Base-by-base conservation (phyloP, 164 flowering plant genomes). In the Malania oleifera region DNA sequence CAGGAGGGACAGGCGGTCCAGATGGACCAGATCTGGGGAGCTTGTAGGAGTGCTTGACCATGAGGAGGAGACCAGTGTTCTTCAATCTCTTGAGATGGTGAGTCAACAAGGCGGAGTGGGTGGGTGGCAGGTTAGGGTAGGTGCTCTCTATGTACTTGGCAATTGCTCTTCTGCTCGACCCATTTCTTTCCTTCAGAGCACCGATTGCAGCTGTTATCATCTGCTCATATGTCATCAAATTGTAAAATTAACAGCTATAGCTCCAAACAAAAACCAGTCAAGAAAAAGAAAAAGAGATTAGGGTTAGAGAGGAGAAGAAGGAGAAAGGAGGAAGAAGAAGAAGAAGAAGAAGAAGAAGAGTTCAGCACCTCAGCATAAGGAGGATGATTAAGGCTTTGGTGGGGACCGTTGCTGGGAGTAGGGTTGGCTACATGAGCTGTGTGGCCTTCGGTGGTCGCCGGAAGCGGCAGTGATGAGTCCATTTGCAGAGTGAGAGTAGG, bases 111-210 rank as follows among this genome's bases (percentile, higher is more conserved):
- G 76, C 70, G 3, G 82, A 46, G 77, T 87, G 89, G 34, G 64
- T 54, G 1, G 73, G 53, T 5, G 95, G 91, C 2, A 84, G 71
- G 56, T 66, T 72, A 0, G 70, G 0, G 70, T 76, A 82, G 11
- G 35, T 60, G 35, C 54, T 22, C 52, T 75, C 81, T 23, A 87
- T 80, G 67, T 73, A 84, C 69, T 80, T 83, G 0, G 81, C 76
- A 40, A 84, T 84, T 1, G 89, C 85, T 48, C 41, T 62, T 59
- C 54, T 79, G 61, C 90, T 87, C 22, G 95, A 84, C 52, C 95
- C 95, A 22, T 70, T 56, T n/a, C 8, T 70, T 63, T 82, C 84
- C 29, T 74, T 77, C 69, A 84, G 45, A 19, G 76, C 73, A 18
- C 49, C 52, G 26, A 86, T 80, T 11, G 89, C 93, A 0, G 78